phyloP scores from a whole-genome alignment of 2,329 filamentous ascomycete species.

The Biscogniauxia mediterranea region DNA sequence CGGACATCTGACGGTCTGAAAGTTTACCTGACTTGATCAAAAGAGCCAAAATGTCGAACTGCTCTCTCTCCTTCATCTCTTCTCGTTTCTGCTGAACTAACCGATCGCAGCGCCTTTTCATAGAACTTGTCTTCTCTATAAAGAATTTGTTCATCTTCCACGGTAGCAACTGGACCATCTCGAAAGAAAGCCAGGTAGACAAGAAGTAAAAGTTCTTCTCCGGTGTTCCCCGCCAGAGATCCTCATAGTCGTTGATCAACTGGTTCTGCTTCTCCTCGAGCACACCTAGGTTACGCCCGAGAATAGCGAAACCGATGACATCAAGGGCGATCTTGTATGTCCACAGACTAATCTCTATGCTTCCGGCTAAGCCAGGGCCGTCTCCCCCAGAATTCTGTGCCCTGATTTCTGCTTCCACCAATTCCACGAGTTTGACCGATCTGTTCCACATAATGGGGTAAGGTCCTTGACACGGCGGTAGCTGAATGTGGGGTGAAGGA shows the following conservation, averaged over 20 bases:
- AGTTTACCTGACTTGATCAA: slow-evolving; percentile 53
- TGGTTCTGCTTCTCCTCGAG: slow-evolving; percentile 38
- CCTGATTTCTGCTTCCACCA: slow-evolving; percentile 43
- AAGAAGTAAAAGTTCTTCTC: slow-evolving; percentile 36
- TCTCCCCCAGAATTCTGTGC: slow-evolving; percentile 14
- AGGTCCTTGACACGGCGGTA: slow-evolving; percentile 68
- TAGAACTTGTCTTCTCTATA: slow-evolving; percentile 33
- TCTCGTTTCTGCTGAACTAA: slow-evolving; percentile 49
- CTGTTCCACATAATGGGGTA: slow-evolving; percentile 71
- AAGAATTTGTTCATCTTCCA: slow-evolving; percentile 46
- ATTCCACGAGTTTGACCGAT: slow-evolving; percentile 30
- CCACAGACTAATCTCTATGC: slow-evolving; percentile 45
- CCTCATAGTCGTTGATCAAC: slow-evolving; percentile 42
- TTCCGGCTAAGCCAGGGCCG: slow-evolving; percentile 1
- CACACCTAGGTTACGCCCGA: slow-evolving; percentile 53
- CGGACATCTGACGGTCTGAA: slow-evolving; percentile 49
- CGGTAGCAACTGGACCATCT: slow-evolving; percentile 42
- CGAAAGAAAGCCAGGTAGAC: slow-evolving; percentile 34
- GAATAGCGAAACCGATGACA: slow-evolving; percentile 58
- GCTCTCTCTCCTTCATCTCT: slow-evolving; percentile 44
- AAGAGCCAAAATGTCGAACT: slow-evolving; percentile 63
- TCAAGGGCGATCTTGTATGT: slow-evolving; percentile 55
- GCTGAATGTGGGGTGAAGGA: slow-evolving; percentile 64
- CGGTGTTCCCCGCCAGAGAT: slow-evolving; percentile 44
- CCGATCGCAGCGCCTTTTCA: slow-evolving; percentile 41